Evolutionary conservation across 305 asterid genomes (phyloP).

Genomic region (Ilex paraguariensis): DNA sequence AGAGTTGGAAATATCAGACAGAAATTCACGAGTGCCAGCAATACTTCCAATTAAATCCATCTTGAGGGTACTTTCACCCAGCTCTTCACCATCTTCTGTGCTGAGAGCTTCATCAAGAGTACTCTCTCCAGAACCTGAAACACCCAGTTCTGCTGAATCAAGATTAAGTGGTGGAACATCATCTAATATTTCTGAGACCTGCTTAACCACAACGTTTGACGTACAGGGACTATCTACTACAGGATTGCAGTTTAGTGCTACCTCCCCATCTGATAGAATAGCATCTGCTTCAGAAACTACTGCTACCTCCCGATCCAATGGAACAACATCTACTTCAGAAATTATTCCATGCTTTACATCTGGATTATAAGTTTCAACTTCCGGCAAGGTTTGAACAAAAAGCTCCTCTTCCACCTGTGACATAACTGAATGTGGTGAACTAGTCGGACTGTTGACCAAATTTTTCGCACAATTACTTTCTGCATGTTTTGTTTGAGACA

Average conservation of each 20-base stretch:
- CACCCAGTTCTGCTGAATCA: conserved; percentile 32
- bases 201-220: conserved; percentile 22
- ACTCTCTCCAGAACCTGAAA: conserved; percentile 22
- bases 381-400: conserved; percentile 25
- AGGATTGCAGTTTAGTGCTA: conserved; percentile 15
- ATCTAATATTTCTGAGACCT: conserved; percentile 21
- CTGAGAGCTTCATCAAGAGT: conserved; percentile 31
- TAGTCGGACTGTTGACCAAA: conserved; percentile 23
- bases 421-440: conserved; percentile 21
- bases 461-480: conserved; percentile 23
- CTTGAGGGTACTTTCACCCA: conserved; percentile 14
- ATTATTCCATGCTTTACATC: conserved; percentile 11
- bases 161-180: conserved; percentile 13
- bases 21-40: conserved; percentile 9
- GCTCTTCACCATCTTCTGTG: conserved; percentile 23
- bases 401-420: conserved; percentile 16
- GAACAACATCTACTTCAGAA: conserved; percentile 11
- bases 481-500: conserved; percentile 16
- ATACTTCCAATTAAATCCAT: conserved; percentile 22
- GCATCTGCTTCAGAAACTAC: conserved; percentile 12
- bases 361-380: conserved; percentile 25
- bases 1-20: not conserved
- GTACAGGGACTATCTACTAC: conserved; percentile 20
- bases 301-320: conserved; percentile 13
- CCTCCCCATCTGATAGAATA: conserved; percentile 26